phyloP scores from a whole-genome alignment of 2,329 filamentous ascomycete species.

The Pestalotiopsis sp. region DNA sequence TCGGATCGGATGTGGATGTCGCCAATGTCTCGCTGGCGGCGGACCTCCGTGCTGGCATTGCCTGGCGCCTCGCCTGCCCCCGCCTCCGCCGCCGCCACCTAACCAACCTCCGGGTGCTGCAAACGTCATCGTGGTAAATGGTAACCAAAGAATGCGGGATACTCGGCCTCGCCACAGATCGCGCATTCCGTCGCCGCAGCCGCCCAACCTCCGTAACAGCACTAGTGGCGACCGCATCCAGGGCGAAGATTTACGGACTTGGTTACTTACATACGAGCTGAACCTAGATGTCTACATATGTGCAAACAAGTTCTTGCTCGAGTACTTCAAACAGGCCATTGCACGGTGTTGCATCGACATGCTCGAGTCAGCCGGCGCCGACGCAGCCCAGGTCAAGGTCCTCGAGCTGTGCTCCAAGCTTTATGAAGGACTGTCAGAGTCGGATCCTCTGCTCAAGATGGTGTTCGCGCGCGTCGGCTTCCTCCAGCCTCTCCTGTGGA shows the following conservation, averaged over 20 bases:
- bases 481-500: slow-evolving; percentile 46
- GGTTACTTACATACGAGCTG: slow-evolving; percentile 48
- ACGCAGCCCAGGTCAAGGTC: slow-evolving; percentile 44
- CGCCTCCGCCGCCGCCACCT: slow-evolving; percentile 22
- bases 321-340: slow-evolving; percentile 44
- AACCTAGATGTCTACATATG: slow-evolving; percentile 52
- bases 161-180: background rate
- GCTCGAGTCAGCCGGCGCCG: slow-evolving; percentile 43
- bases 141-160: background rate
- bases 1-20: slow-evolving; percentile 45
- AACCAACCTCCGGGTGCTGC: slow-evolving; percentile 2
- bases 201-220: background rate
- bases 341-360: slow-evolving; percentile 46
- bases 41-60: slow-evolving; percentile 45
- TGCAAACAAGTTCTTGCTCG: slow-evolving; percentile 48
- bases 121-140: slow-evolving; percentile 11
- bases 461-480: slow-evolving; percentile 51
- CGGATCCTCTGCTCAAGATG: slow-evolving; percentile 47
- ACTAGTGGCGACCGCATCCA: slow-evolving; percentile 36
- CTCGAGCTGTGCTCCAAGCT: slow-evolving; percentile 45
- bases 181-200: background rate
- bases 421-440: slow-evolving; percentile 42
- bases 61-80: slow-evolving; percentile 33
- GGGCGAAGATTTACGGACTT: slow-evolving; percentile 47
- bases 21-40: slow-evolving; percentile 35